Evolutionary conservation across 257 asterid species (phyloP).

Genomic region (Nicotiana attenuata): DNA sequence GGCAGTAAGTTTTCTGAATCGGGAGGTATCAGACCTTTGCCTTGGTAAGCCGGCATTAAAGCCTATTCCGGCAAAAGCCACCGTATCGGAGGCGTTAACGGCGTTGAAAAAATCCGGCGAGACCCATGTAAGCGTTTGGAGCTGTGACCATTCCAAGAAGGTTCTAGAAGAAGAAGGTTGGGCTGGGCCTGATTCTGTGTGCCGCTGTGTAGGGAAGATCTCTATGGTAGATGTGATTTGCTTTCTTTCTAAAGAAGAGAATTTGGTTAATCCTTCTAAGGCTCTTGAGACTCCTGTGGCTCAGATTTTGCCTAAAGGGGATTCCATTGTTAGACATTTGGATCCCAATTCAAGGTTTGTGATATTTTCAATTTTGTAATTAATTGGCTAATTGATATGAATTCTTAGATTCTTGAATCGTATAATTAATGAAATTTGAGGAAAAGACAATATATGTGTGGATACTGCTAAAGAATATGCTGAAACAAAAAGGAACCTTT

Average conservation of each 20-base stretch:
- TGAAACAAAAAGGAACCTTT: not conserved
- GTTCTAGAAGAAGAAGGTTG: constrained; percentile 1
- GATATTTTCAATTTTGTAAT: not conserved
- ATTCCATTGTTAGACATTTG: constrained; percentile 50
- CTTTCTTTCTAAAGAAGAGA: constrained; percentile 54
- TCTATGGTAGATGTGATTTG: constrained; percentile 56
- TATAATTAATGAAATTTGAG: not conserved
- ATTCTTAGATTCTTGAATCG: not conserved
- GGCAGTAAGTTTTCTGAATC: constrained; percentile 68
- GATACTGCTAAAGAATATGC: not conserved
- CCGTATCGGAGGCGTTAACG: constrained; percentile 47
- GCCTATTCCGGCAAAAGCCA: constrained; percentile 38
- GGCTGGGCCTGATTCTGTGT: not conserved
- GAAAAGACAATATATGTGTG: not conserved
- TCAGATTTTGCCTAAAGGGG: constrained; percentile 38
- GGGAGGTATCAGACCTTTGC: constrained; percentile 70
- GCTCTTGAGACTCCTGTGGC: constrained; percentile 52
- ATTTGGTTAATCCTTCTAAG: constrained; percentile 48
- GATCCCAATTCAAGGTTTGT: constrained; percentile 59
- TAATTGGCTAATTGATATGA: not conserved
- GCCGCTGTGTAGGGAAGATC: constrained; percentile 62
- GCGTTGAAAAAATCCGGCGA: constrained; percentile 48
- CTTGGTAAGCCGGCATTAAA: constrained; percentile 73
- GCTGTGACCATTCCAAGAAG: constrained; percentile 12
- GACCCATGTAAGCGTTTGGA: constrained; percentile 61